Conservation (phyloP, 345 rosid species). For the Syzygium aqueum region DNA sequence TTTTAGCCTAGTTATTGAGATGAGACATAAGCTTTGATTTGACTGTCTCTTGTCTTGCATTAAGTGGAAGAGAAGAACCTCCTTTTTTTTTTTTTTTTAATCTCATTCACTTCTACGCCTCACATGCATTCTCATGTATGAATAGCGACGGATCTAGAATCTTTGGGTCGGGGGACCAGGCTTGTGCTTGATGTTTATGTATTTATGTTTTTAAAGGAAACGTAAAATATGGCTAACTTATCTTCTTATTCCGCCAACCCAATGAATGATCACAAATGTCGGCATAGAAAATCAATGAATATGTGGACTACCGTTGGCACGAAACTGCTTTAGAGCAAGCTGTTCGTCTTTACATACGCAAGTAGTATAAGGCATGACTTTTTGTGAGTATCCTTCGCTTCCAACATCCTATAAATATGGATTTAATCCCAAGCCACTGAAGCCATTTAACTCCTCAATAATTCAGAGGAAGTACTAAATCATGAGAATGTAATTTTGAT, state of each 20-base stretch:
- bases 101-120: not conserved
- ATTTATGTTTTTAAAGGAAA: too few species aligned
- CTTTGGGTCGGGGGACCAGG: not conserved
- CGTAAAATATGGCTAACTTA: too few species aligned
- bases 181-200: not conserved
- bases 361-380: not conserved
- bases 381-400: not conserved
- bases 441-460: not conserved
- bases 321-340: too few species aligned
- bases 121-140: not conserved
- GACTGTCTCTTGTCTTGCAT: too few species aligned
- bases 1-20: too few species aligned
- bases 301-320: too few species aligned
- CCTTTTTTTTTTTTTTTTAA: too few species aligned
- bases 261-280: too few species aligned
- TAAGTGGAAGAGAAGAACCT: not conserved
- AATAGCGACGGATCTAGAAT: not conserved
- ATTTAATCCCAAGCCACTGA: conserved; percentile 2
- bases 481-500: not conserved
- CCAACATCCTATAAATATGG: not conserved
- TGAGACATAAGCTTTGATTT: too few species aligned
- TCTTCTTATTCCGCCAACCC: too few species aligned
- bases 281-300: too few species aligned
- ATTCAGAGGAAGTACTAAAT: not conserved
- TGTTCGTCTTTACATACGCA: too few species aligned